Evolutionary conservation across 202 grass and related monocot genomes (phyloP).

Genomic region (Setaria italica): DNA sequence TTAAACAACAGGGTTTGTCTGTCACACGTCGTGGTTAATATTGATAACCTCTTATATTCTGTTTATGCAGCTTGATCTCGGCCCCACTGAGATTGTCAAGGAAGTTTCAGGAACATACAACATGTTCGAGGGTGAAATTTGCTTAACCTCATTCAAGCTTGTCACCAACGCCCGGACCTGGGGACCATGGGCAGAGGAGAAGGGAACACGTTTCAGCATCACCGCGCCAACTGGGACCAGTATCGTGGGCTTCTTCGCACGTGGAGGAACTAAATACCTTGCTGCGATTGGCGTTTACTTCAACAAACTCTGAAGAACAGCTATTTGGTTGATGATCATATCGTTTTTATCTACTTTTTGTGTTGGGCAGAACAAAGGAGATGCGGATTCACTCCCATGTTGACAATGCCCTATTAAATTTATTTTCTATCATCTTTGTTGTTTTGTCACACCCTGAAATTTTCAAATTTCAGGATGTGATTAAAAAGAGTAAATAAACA

Average conservation of each 20-base stretch:
- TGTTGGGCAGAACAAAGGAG: too few relatives aligned
- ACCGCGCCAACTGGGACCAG: background rate
- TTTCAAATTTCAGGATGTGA: too few relatives aligned
- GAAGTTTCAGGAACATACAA: background rate
- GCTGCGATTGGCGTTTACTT: constrained; percentile 1
- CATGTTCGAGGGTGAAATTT: background rate
- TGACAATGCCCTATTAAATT: too few relatives aligned
- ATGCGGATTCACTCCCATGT: too few relatives aligned
- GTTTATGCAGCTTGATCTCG: too few relatives aligned
- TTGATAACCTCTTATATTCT: too few relatives aligned
- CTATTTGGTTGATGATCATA: background rate
- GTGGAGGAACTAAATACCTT: background rate
- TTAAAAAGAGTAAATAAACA: too few relatives aligned
- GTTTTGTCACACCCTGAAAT: too few relatives aligned
- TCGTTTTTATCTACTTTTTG: too few relatives aligned
- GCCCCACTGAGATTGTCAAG: background rate
- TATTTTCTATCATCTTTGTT: too few relatives aligned
- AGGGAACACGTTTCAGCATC: background rate
- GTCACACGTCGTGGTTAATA: too few relatives aligned
- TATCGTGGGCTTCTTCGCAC: constrained; percentile 1
- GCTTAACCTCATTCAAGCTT: background rate
- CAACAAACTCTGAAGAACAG: background rate
- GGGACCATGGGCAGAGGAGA: background rate
- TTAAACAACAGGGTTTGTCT: too few relatives aligned
- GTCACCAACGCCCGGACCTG: background rate